These are phyloP conservation scores for Sanguinoderma infundibulare DNA, from an alignment of 1,284 basidiomycete genomes.

Conservation along the genomic window DNA sequence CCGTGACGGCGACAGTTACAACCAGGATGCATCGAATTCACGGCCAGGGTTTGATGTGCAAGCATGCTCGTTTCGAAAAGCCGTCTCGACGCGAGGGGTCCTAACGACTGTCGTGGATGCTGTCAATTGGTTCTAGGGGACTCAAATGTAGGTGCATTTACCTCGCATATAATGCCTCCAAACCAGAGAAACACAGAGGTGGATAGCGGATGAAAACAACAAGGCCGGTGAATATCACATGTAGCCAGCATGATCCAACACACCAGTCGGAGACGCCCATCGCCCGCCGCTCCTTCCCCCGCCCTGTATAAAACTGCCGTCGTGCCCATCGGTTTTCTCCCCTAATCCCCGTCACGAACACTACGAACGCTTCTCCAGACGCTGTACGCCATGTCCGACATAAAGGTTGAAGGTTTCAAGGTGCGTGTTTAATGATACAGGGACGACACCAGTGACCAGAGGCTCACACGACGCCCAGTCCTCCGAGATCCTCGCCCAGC, in stretches of 20 bases:
- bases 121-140: background rate
- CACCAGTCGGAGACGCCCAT: background rate
- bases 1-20: too few relatives aligned
- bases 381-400: constrained; percentile 38
- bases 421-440: constrained; percentile 25
- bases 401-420: constrained; percentile 43
- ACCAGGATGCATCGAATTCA: too few relatives aligned
- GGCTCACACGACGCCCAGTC: constrained; percentile 47
- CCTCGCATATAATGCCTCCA: background rate
- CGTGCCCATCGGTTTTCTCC: background rate
- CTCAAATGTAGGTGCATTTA: background rate
- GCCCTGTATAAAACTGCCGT: background rate
- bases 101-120: background rate
- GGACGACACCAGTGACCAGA: too few relatives aligned
- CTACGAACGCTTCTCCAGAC: constrained; percentile 1
- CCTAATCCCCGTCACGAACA: background rate
- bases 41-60: too few relatives aligned
- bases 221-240: constrained; percentile 14
- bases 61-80: too few relatives aligned
- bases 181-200: background rate
- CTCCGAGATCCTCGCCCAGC: constrained; percentile 68
- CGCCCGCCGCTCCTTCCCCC: background rate
- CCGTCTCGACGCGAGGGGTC: background rate
- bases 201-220: background rate
- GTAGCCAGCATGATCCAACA: constrained; percentile 7